A percentile compares a stretch with the other conserved stretches of the same genome.
Evolutionary conservation across 2,329 filamentous ascomycete species (phyloP).

Genomic region (Mycocentrospora acerina): DNA sequence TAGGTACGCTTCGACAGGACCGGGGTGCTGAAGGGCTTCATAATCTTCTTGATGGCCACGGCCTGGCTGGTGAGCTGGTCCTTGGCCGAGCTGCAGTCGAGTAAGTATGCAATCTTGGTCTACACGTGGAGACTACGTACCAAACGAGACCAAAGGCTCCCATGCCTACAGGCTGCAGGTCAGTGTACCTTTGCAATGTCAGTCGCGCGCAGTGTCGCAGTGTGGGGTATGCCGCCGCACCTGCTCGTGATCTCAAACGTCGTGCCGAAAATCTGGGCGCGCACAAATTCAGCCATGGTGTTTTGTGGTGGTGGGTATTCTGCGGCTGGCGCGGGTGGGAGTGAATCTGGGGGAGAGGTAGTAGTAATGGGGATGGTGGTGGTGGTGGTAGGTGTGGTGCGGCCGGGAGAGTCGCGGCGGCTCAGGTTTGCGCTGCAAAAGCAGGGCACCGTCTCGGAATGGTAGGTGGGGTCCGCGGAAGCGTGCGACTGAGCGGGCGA

Average conservation of each 20-base stretch:
- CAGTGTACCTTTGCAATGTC: constrained; percentile 73
- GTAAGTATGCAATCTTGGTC: constrained; percentile 13
- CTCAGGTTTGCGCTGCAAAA: constrained; percentile 29
- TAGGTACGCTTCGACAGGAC: constrained; percentile 98
- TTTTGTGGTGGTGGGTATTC: constrained; percentile 11
- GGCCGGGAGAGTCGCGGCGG: constrained; percentile 17
- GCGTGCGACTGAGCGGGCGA: constrained; percentile 8
- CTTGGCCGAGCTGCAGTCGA: constrained; percentile 74
- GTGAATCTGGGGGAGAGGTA: constrained; percentile 9
- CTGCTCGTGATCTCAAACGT: constrained; percentile 99
- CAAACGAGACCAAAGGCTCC: constrained; percentile 97
- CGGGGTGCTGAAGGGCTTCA: constrained; percentile 99
- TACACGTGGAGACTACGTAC: constrained; percentile 52
- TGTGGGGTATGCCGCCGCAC: constrained; percentile 54
- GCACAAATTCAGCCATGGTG: constrained; percentile 98
- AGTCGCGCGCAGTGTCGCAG: constrained; percentile 19
- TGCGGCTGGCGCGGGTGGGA: constrained; percentile 27
- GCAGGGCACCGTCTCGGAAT: constrained; percentile 20
- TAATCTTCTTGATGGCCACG: constrained; percentile 99
- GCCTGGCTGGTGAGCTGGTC: constrained; percentile 97
- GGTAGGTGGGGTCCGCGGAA: constrained; percentile 19
- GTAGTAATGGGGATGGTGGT: constrained; percentile 10
- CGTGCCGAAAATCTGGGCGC: constrained; percentile 98
- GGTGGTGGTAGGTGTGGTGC: constrained; percentile 14
- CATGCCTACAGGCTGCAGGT: constrained; percentile 98